Evolutionary conservation across 176 grass and related monocot species (phyloP).

Genomic region (Oryza nivara): DNA sequence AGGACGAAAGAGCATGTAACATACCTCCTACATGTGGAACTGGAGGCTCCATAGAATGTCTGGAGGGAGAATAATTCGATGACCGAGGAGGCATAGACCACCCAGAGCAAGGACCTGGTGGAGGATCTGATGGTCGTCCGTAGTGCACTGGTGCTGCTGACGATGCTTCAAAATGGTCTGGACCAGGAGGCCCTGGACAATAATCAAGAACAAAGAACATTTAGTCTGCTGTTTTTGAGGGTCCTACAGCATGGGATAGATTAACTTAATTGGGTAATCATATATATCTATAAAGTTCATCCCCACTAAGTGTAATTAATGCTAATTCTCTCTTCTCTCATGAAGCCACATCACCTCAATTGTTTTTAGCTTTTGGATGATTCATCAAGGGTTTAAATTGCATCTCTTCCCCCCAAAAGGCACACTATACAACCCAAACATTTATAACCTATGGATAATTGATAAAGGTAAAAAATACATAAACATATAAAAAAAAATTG

Average conservation of each 20-base stretch:
- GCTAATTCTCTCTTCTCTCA: too few relatives aligned
- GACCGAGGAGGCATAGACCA: constrained; percentile 64
- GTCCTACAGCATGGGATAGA: background rate
- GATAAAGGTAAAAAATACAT: too few relatives aligned
- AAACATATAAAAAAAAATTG: too few relatives aligned
- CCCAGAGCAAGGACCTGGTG: constrained; percentile 57
- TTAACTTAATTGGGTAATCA: background rate
- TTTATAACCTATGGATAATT: too few relatives aligned
- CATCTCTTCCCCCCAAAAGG: too few relatives aligned
- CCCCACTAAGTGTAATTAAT: too few relatives aligned
- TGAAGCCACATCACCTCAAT: too few relatives aligned
- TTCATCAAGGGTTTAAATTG: too few relatives aligned
- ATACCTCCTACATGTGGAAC: constrained; percentile 66
- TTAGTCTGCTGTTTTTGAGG: background rate
- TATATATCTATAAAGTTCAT: too few relatives aligned
- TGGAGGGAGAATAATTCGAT: constrained; percentile 53
- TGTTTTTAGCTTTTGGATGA: too few relatives aligned
- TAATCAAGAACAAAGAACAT: constrained; percentile 37
- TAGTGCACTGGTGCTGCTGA: constrained; percentile 55
- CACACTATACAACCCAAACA: too few relatives aligned
- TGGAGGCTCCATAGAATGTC: constrained; percentile 63
- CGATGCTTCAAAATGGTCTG: constrained; percentile 58
- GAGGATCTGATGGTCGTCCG: constrained; percentile 63
- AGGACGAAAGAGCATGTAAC: constrained; percentile 7
- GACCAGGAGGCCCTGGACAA: constrained; percentile 40